Evolutionary conservation across 106 monocot genomes (phyloP).

Genomic region (Iris macrosiphon): DNA sequence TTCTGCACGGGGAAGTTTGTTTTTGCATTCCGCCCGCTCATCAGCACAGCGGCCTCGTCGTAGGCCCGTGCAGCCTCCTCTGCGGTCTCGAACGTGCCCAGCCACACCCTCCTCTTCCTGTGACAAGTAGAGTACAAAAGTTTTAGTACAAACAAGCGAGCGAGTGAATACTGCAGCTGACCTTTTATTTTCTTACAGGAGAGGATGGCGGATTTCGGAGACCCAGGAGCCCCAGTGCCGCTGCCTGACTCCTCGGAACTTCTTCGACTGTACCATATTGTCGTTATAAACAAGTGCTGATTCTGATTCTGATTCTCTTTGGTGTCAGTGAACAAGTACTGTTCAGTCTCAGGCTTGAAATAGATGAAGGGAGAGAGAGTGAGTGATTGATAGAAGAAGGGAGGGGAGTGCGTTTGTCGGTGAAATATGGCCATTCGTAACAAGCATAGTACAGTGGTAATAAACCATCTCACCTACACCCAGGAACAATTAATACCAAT

Average conservation of each 20-base stretch:
- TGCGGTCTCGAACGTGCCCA: constrained; percentile 89
- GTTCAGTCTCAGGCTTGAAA: background rate
- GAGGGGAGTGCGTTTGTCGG: constrained; percentile 18
- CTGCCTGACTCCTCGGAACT: constrained; percentile 96
- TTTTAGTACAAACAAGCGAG: too few relatives aligned
- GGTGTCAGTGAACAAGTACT: background rate
- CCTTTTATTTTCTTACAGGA: too few relatives aligned
- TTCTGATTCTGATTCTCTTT: background rate
- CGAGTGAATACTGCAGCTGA: too few relatives aligned
- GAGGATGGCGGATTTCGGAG: constrained; percentile 94
- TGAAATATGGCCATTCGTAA: constrained; percentile 22
- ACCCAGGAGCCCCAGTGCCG: constrained; percentile 99
- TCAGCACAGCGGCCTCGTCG: constrained; percentile 79
- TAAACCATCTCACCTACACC: constrained; percentile 40
- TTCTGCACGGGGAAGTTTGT: constrained; percentile 74
- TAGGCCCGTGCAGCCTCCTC: constrained; percentile 96
- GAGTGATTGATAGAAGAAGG: background rate
- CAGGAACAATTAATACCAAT: background rate
- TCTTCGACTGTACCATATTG: constrained; percentile 89
- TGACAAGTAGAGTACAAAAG: background rate
- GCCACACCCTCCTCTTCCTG: constrained; percentile 89
- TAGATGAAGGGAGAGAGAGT: constrained; percentile 1
- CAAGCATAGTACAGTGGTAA: constrained; percentile 33
- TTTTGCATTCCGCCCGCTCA: constrained; percentile 95
- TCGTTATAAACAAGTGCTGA: background rate